Evolutionary conservation across 75 land plant genomes (phyloP).

Genomic region (Adiantum capillusveneris): DNA sequence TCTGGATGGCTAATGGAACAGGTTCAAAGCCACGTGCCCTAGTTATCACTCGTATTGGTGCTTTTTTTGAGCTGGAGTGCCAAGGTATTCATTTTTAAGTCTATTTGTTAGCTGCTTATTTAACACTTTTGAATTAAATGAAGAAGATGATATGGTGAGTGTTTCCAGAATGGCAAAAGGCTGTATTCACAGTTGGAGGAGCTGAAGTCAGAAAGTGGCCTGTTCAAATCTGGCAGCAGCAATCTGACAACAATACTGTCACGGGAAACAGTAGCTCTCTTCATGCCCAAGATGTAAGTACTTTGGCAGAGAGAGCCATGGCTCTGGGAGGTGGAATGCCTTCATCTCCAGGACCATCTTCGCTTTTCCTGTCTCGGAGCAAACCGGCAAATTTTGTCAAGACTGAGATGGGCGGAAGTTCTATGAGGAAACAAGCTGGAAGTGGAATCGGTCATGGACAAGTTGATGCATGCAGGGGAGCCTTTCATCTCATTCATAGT

Average conservation of each 20-base stretch:
- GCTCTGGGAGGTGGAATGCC: constrained; percentile 26
- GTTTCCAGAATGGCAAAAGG: constrained; percentile 86
- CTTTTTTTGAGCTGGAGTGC: constrained; percentile 84
- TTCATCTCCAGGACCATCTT: constrained; percentile 57
- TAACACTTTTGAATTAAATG: too few species aligned
- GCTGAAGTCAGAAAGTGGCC: constrained; percentile 87
- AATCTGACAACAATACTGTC: constrained; percentile 35
- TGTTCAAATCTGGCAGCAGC: constrained; percentile 57
- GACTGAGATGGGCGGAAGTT: constrained; percentile 45
- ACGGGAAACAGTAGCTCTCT: constrained; percentile 40
- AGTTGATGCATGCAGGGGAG: constrained; percentile 47
- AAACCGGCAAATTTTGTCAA: constrained; percentile 56
- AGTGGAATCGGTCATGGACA: constrained; percentile 28
- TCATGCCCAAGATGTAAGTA: constrained; percentile 64
- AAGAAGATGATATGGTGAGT: too few species aligned
- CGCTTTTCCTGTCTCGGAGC: constrained; percentile 46
- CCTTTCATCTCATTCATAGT: constrained; percentile 72
- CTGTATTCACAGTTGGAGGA: constrained; percentile 66
- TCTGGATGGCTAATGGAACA: constrained; percentile 45
- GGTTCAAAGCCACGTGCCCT: constrained; percentile 57
- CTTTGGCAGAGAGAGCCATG: constrained; percentile 59
- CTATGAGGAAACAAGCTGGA: constrained; percentile 38
- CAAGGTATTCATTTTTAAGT: constrained; percentile 73
- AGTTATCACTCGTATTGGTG: constrained; percentile 80
- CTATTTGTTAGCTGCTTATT: too few species aligned